These are phyloP conservation scores for Ceratopteris richardii DNA, from an alignment of 75 land plant genomes.

Conservation along the genomic window DNA sequence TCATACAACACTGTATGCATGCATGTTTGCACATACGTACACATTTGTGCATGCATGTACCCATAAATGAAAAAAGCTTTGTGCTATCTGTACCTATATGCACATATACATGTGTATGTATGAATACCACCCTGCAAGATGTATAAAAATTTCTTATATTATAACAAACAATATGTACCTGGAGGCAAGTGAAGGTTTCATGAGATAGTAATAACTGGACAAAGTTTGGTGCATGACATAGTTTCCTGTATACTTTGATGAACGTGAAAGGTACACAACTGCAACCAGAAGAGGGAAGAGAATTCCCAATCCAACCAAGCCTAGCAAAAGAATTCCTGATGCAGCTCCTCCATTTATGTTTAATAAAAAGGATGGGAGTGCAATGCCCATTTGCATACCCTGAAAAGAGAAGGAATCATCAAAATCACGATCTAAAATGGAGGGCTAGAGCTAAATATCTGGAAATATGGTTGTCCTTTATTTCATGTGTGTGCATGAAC, in stretches of 20 bases:
- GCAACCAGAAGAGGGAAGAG: constrained; percentile 82
- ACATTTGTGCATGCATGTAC: too few relatives aligned
- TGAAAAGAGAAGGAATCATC: constrained; percentile 15
- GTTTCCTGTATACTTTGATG: constrained; percentile 96
- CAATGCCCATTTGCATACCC: constrained; percentile 99
- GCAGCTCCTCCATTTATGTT: constrained; percentile 89
- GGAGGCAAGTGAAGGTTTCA: constrained; percentile 97
- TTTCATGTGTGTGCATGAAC: too few relatives aligned
- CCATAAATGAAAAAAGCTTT: too few relatives aligned
- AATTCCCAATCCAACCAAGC: constrained; percentile 92
- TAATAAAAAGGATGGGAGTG: constrained; percentile 79
- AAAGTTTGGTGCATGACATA: constrained; percentile 97
- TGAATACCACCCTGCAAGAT: too few relatives aligned
- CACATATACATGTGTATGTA: too few relatives aligned
- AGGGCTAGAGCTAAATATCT: too few relatives aligned
- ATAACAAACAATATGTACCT: constrained; percentile 45
- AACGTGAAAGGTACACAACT: constrained; percentile 89
- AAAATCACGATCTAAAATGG: too few relatives aligned
- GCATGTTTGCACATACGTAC: too few relatives aligned
- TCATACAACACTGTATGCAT: too few relatives aligned
- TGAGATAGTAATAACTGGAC: constrained; percentile 68
- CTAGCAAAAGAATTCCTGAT: constrained; percentile 69
- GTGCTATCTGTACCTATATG: too few relatives aligned
- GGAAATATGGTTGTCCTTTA: too few relatives aligned
- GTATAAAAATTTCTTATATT: too few relatives aligned